Base-by-base conservation (phyloP, 805 yeast species). In the Sporopachydermia lactativora region DNA sequence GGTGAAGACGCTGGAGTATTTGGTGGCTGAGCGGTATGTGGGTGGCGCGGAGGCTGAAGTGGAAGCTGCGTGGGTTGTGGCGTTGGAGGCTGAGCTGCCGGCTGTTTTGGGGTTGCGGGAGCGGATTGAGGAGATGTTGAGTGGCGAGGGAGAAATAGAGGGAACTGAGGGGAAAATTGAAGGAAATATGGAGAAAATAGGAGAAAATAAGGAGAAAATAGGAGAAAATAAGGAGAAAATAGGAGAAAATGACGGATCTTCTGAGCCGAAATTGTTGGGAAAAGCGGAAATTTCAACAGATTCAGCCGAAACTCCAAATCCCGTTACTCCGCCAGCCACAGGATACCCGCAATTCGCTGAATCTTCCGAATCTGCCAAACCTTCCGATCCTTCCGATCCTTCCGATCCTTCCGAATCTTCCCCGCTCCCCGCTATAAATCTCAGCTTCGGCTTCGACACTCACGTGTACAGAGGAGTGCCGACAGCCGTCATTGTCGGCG, bases 281-380 rank as follows among this genome's bases (percentile, higher is more conserved):
- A n/a, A 24, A 24, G 31, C 13, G n/a, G n/a, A 24, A 24, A 8
- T 24, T n/a, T 8, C 13, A 8, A 24, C 8, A n/a, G n/a, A n/a
- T n/a, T 8, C 31, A 8, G 31, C 31, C 31, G 31, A 24, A 24
- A 8, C n/a, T 8, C 13, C 8, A 8, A n/a, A 58, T 3, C 64
- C 73, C 50, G 83, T 77, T 51, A 72, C 70, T 39, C 72, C 69
- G 24, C 62, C 82, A 49, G 66, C 70, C 2, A 61, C 67, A 31
- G 60, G 70, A 6, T 77, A 83, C 83, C 63, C 70, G 0, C 58
- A 63, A 31, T 76, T 79, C 0, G 75, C 75, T 1, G 71, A 71
- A 42, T 55, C 77, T 35, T 58, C 66, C 17, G 31, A 24, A 24
- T 24, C 31, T 24, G 8, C n/a, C 13, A 24, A 24, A 8, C n/a